Evolutionary conservation across 257 asterid species (phyloP), one percentile per base, ranked within the genome.

Genomic region (Ehretia macrophylla): DNA sequence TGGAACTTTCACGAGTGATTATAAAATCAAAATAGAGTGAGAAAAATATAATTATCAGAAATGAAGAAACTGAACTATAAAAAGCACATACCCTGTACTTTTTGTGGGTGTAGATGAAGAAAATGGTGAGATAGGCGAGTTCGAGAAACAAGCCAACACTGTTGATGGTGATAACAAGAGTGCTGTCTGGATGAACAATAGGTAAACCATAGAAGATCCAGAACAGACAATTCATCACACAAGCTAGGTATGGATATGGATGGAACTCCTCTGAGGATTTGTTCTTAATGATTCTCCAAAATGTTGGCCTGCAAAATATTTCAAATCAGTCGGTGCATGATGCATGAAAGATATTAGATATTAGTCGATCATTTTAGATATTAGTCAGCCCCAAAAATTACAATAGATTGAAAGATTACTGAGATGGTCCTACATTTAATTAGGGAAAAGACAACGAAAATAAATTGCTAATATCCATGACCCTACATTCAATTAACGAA

Each of bases 121-220:
- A 85, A 12, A 83, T 49, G 14, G 11, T 0, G 4, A 49, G 54
- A 17, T 49, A 49, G 16, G 9, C 21, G 6, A 73, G 5, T 76
- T 75, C 81, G 72, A 85, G 0, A 22, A 11, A 16, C 8, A 84
- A 73, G 0, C 95, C 96, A 5, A 68, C 6, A 37, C 71, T n/a
- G 56, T 85, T 88, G 66, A 78, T 83, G 14, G 84, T 76, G 45
- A 87, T 32, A 4, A 81, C 80, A 10, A 84, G 77, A 4, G 50
- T 10, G 62, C 85, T 80, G 50, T 86, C 76, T 0, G 89, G 95
- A 57, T 81, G 90, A 49, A 85, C 85, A 0, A 70, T 0, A 0
- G 95, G 94, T 27, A 83, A 21, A 0, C 91, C 93, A 8, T 90
- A 87, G 67, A 77, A 81, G 14, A 90, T 49, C 96, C 96, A 90